Conservation (phyloP, 805 yeast genomes). For the Barnettozyma botsteinii region DNA sequence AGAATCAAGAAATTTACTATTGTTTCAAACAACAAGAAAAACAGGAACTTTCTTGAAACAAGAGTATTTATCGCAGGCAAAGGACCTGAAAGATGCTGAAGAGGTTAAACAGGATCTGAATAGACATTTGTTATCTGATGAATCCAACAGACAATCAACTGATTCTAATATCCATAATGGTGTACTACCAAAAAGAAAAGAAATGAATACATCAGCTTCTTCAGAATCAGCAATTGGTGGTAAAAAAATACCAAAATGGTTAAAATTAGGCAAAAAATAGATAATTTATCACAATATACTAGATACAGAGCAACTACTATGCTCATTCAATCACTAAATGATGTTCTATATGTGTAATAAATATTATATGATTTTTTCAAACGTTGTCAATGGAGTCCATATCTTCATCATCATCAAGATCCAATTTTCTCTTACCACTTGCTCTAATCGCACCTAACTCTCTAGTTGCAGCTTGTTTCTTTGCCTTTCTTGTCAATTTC, state of each 20-base stretch:
- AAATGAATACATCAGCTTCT: not conserved
- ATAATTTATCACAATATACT: too few species aligned
- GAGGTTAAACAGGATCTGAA: slow-evolving; percentile 17
- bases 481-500: slow-evolving; percentile 81
- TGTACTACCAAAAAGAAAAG: slow-evolving; percentile 14
- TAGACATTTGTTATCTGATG: slow-evolving; percentile 8
- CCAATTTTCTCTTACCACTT: slow-evolving; percentile 67
- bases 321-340: too few species aligned
- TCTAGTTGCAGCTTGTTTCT: slow-evolving; percentile 71
- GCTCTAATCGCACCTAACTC: slow-evolving; percentile 66
- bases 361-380: not conserved
- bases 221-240: slow-evolving; percentile 1
- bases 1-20: slow-evolving; percentile 40
- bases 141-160: not conserved
- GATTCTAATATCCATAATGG: slow-evolving; percentile 18
- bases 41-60: slow-evolving; percentile 27
- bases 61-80: slow-evolving; percentile 27
- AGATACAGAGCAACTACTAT: too few species aligned
- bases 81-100: slow-evolving; percentile 28
- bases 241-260: slow-evolving; percentile 35
- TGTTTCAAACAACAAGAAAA: slow-evolving; percentile 25
- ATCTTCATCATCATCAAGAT: slow-evolving; percentile 45
- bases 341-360: not conserved
- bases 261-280: slow-evolving; percentile 34
- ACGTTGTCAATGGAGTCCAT: slow-evolving; percentile 17